phyloP scores from a whole-genome alignment of 768 basidiomycete species.

The Auriscalpium orientale region DNA sequence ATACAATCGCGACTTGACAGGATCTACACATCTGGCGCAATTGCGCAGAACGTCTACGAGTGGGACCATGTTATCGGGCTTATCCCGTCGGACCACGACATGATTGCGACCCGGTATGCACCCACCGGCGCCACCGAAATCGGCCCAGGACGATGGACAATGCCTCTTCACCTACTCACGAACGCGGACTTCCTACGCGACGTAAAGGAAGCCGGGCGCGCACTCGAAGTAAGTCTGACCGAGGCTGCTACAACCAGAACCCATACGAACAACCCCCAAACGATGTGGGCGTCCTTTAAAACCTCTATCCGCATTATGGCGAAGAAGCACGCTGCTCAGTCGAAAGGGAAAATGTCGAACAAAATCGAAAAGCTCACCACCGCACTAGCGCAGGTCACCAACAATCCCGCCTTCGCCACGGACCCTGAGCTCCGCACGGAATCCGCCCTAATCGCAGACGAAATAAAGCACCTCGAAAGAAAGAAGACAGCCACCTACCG shows the following conservation, averaged over 20 bases:
- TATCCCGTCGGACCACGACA: background rate
- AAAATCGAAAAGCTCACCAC: background rate
- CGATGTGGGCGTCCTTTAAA: background rate
- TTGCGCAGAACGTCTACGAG: background rate
- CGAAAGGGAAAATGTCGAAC: background rate
- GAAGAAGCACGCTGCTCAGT: background rate
- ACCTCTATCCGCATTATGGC: background rate
- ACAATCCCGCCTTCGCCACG: background rate
- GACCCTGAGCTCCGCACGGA: background rate
- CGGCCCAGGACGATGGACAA: background rate
- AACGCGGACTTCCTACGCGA: too few relatives aligned
- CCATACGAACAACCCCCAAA: background rate
- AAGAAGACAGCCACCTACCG: background rate
- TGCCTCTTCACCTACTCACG: conserved; percentile 16
- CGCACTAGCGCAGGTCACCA: background rate
- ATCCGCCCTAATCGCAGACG: background rate
- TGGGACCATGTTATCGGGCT: background rate
- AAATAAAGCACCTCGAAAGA: background rate
- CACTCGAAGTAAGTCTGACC: too few relatives aligned
- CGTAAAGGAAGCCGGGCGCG: too few relatives aligned
- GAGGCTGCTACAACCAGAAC: too few relatives aligned
- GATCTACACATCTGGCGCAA: background rate
- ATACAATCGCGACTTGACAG: background rate
- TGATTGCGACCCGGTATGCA: background rate
- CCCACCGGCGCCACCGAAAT: background rate